A percentile compares a stretch with the other conserved stretches of the same genome.
Evolutionary conservation across 2,329 filamentous ascomycete genomes (phyloP).

Genomic region (Colletotrichum sp.): DNA sequence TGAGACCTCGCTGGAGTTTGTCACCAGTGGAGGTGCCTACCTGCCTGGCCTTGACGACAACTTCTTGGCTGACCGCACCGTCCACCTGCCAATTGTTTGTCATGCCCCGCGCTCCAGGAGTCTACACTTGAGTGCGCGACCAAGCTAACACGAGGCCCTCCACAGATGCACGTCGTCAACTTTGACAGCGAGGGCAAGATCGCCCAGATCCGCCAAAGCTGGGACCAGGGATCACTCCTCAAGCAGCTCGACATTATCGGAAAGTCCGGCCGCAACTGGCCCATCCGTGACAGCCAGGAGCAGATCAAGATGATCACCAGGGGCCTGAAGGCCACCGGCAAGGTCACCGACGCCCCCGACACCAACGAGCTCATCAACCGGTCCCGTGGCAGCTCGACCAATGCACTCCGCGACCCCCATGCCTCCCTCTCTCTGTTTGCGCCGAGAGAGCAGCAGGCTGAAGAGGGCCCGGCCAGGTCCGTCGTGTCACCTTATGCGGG

Average conservation of each 20-base stretch:
- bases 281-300: constrained; percentile 85
- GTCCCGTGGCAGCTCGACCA: constrained; percentile 57
- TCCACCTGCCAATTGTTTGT: constrained; percentile 81
- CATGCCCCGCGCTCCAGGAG: not conserved
- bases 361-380: constrained; percentile 44
- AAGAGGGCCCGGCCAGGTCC: constrained; percentile 21
- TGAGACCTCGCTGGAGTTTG: constrained; percentile 83
- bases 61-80: constrained; percentile 83
- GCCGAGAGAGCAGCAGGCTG: constrained; percentile 63
- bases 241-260: constrained; percentile 96
- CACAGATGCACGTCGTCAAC: constrained; percentile 83
- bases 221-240: constrained; percentile 93
- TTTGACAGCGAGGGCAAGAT: constrained; percentile 83
- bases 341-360: constrained; percentile 35
- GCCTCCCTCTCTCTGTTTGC: constrained; percentile 78
- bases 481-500: constrained; percentile 68
- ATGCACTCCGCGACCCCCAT: constrained; percentile 66
- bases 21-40: constrained; percentile 81
- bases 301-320: constrained; percentile 78
- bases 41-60: constrained; percentile 92
- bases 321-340: constrained; percentile 57
- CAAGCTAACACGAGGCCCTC: not conserved
- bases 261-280: constrained; percentile 89
- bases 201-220: constrained; percentile 84
- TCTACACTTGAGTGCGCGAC: not conserved